Conservation (phyloP, 371 early-diverging fungal species). For the Circinella minor region DNA sequence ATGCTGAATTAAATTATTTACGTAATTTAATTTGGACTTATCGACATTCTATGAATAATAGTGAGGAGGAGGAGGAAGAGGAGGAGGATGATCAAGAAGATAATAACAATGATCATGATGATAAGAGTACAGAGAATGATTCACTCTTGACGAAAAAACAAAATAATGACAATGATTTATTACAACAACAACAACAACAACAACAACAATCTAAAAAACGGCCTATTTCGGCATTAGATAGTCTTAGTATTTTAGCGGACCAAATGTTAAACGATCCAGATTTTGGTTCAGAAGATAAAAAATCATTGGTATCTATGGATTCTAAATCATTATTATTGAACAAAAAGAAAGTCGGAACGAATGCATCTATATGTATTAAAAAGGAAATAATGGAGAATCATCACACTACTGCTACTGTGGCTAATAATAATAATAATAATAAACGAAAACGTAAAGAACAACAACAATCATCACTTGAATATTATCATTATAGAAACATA, state of each 20-base stretch:
- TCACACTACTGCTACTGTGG: neutral
- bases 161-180: neutral
- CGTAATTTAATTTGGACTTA: constrained; percentile 27
- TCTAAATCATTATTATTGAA: too few species aligned
- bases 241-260: constrained; percentile 20
- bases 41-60: neutral
- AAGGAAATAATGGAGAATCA: neutral
- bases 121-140: too few species aligned
- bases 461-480: neutral
- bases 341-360: neutral
- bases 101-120: too few species aligned
- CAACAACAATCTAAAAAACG: neutral
- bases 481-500: neutral
- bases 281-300: constrained; percentile 19
- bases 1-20: constrained; percentile 44
- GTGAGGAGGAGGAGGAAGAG: neutral
- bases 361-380: neutral
- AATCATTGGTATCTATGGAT: neutral
- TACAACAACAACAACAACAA: constrained; percentile 17
- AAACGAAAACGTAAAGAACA: neutral
- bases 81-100: neutral
- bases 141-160: too few species aligned
- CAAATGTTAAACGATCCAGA: constrained; percentile 34
- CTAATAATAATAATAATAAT: neutral
- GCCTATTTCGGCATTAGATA: constrained; percentile 1